Base-by-base conservation (phyloP, 2,329 filamentous ascomycete genomes). In the Phoma herbarum region DNA sequence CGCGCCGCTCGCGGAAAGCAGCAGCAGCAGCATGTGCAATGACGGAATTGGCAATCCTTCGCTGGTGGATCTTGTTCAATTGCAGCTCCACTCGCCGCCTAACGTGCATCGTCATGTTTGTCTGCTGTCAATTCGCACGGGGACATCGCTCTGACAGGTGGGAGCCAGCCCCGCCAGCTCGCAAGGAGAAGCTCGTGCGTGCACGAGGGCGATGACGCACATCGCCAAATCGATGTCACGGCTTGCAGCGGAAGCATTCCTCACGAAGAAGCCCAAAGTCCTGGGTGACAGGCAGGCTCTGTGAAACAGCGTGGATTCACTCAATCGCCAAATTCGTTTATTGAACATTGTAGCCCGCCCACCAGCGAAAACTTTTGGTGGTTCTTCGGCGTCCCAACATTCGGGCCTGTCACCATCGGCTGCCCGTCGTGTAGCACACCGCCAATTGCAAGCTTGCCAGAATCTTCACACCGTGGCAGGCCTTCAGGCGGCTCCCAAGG, bases 101-200 rank as follows among this genome's bases (percentile, higher is more conserved):
- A 45, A 45, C 60, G 61, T 57, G 50, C 59, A 63, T 61, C 45
- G 60, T 53, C 52, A 42, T 53, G 55, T 59, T 60, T 52, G 48
- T 22, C 44, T 48, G 47, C 54, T 45, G 41, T 56, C 62, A 62
- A 67, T 64, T 47, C 26, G 47, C 50, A n/a, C 35, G 28, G 43
- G 43, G 44, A 42, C 43, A 12, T 51, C 41, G 33, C 42, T 49
- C 25, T 55, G 37, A 50, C 52, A 39, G 45, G 28, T 42, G 43
- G 42, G 44, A 49, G 28, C 42, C 25, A 53, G 59, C 66, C 62
- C 64, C 64, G 61, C 62, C 62, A 62, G 64, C 64, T 68, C 62
- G 43, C 54, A 49, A 52, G 61, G 57, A 46, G 28, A 37, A 52
- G 63, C 58, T 57, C 59, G 56, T 59, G 61, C 64, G 46, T 46